Percentiles rank a stretch among this genome's conserved stretches.
Evolutionary conservation across 2,329 filamentous ascomycete species (phyloP).

Genomic region (Elsinoe perseae): DNA sequence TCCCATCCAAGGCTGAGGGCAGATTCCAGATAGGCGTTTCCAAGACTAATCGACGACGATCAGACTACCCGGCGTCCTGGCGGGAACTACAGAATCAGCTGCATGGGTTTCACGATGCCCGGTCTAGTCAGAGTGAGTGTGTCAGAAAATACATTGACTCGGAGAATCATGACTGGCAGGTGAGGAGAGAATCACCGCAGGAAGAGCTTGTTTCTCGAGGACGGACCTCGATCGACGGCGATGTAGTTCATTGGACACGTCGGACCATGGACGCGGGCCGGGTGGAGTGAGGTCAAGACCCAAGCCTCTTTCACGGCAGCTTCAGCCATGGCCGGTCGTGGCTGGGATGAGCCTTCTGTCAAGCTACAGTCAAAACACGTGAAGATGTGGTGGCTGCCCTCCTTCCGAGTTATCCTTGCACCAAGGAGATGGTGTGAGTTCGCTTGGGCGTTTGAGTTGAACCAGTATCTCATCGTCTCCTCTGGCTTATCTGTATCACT

Average conservation of each 20-base stretch:
- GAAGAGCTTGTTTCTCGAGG: conserved; percentile 6
- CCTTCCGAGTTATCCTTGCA: no score
- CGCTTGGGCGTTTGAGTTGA: not conserved
- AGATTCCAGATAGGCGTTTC: conserved; percentile 9
- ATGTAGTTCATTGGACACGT: not conserved
- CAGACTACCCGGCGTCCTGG: conserved; percentile 2
- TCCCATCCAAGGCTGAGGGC: not conserved
- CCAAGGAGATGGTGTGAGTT: not conserved
- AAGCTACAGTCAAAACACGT: not conserved
- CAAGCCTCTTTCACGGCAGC: no score
- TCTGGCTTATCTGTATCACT: not conserved
- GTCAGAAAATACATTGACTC: conserved; percentile 10
- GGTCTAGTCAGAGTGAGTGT: not conserved
- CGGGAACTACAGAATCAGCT: not conserved
- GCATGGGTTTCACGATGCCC: conserved; percentile 3
- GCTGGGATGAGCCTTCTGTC: not conserved
- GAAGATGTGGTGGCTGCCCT: not conserved
- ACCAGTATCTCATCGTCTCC: not conserved
- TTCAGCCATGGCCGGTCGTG: not conserved
- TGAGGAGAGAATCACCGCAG: not conserved
- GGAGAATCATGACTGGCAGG: conserved; percentile 12
- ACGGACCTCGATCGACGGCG: not conserved
- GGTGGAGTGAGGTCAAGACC: not conserved
- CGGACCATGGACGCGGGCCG: not conserved
- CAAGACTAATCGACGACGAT: conserved; percentile 7